A percentile compares a stretch with the other conserved stretches of the same genome.
These are phyloP conservation scores for Paecilomyces niveus DNA, from an alignment of 2,329 filamentous ascomycete species.

Conservation along the genomic window DNA sequence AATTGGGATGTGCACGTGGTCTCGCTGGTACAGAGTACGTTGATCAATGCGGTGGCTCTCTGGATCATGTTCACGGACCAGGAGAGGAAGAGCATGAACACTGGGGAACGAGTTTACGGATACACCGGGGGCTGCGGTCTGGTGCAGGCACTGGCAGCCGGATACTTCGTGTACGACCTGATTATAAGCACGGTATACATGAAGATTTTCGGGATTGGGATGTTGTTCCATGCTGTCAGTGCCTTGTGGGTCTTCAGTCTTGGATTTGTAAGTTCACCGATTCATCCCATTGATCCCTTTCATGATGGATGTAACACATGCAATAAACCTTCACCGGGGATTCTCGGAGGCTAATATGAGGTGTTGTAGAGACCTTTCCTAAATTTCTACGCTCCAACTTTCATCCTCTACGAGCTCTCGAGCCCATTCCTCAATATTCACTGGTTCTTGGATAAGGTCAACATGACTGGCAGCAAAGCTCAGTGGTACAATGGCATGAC, in stretches of 20 bases:
- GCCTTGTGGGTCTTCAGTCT: constrained; percentile 56
- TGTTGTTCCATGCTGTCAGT: constrained; percentile 55
- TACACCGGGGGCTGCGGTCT: constrained; percentile 55
- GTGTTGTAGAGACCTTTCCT: constrained; percentile 52
- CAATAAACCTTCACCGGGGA: background rate
- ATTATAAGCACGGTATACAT: constrained; percentile 50
- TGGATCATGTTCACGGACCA: constrained; percentile 53
- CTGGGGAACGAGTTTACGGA: constrained; percentile 51
- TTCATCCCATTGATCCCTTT: constrained; percentile 5
- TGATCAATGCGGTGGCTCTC: constrained; percentile 50
- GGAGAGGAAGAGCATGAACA: constrained; percentile 48
- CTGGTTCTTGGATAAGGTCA: constrained; percentile 64
- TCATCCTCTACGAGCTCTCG: constrained; percentile 62
- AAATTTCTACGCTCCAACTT: constrained; percentile 58
- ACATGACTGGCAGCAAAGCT: constrained; percentile 53
- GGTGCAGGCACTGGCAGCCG: constrained; percentile 53
- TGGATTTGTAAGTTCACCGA: constrained; percentile 51
- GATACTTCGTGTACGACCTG: constrained; percentile 61
- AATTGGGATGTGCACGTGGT: constrained; percentile 65
- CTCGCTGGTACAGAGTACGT: constrained; percentile 51
- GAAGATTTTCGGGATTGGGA: constrained; percentile 53
- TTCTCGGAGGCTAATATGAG: background rate
- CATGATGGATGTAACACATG: background rate
- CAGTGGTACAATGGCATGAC: constrained; percentile 59
- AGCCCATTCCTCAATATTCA: constrained; percentile 62